Base-by-base conservation (phyloP, 441 rosid species). In the Metrosideros polymorpha region DNA sequence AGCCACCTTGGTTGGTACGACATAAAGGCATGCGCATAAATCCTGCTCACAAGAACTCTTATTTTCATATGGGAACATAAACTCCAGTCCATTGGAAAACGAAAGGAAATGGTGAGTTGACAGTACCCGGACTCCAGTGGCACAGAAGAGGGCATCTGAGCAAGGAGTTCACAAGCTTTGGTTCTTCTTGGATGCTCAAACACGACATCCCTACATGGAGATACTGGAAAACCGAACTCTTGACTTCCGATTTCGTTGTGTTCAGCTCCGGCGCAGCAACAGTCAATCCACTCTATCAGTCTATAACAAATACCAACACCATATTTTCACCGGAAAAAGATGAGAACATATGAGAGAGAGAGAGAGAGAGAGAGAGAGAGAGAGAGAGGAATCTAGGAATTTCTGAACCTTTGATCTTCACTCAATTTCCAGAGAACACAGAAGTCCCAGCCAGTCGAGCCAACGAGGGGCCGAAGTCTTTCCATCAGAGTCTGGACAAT, bases 381-480 rank as follows among this genome's bases (percentile, higher is more conserved):
- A 50, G 55, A 79, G 53, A 66, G 82, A 75, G 13, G 19, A 9
- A 24, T 45, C 51, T 25, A 75, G 52, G 14, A 30, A 45, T 32
- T 66, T 50, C 76, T 29, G 29, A 84, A 97, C 98, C 98, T 97
- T 91, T 94, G 99, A 89, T 96, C 96, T 59, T 95, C 96, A 61
- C 93, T 92, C 84, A 96, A 82, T 88, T 90, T 94, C 99, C 99
- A 97, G 82, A 94, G 91, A 88, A 94, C 92, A 84, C 98, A 95
- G 88, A 94, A 96, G 85, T 96, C 97, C 98, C 98, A 96, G 49
- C 94, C 94, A 51, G 91, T 90, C 17, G 89, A 87, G 71, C 98
- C 98, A 83, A 96, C 98, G 10, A 97, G 90, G 51, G 93, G 93
- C 84, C 99, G 94, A 29, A 96, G 87, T 89, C 93, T 94, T 85